A percentile compares a stretch with the other conserved stretches of the same genome.
These are phyloP conservation scores for Neltuma alba DNA, from an alignment of 306 rosid species.

Conservation along the genomic window DNA sequence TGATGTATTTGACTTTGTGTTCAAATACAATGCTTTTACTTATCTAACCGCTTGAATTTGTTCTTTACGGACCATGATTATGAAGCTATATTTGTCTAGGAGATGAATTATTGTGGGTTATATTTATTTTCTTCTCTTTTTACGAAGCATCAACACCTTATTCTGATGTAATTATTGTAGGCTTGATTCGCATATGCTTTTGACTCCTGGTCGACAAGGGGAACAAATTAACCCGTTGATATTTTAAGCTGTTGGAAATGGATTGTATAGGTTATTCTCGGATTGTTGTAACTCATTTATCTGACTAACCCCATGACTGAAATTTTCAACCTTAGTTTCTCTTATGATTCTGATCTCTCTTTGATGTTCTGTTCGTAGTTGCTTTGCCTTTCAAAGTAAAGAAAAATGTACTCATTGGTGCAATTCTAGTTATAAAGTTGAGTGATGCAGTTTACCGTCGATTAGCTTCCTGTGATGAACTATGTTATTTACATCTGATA, in stretches of 20 bases:
- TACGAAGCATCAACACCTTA: background rate
- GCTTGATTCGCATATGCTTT: background rate
- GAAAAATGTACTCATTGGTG: background rate
- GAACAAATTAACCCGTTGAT: background rate
- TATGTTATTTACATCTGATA: background rate
- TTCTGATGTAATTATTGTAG: background rate
- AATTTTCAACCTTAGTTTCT: background rate
- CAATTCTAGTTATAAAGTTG: background rate
- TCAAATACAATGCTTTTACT: background rate
- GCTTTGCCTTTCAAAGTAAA: background rate
- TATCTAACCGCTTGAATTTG: background rate
- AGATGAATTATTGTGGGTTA: background rate
- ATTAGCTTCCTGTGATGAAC: background rate
- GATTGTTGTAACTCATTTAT: background rate
- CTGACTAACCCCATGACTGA: background rate
- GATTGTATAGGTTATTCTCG: background rate
- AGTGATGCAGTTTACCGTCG: background rate
- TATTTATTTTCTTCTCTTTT: background rate
- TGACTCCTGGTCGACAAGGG: background rate
- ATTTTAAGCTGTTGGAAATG: background rate
- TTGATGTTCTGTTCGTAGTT: background rate
- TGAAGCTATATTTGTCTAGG: background rate
- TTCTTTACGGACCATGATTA: background rate
- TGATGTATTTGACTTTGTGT: background rate
- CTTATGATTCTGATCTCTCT: background rate